Evolutionary conservation across 768 basidiomycete genomes (phyloP).

Genomic region (Tulasnella sp.): DNA sequence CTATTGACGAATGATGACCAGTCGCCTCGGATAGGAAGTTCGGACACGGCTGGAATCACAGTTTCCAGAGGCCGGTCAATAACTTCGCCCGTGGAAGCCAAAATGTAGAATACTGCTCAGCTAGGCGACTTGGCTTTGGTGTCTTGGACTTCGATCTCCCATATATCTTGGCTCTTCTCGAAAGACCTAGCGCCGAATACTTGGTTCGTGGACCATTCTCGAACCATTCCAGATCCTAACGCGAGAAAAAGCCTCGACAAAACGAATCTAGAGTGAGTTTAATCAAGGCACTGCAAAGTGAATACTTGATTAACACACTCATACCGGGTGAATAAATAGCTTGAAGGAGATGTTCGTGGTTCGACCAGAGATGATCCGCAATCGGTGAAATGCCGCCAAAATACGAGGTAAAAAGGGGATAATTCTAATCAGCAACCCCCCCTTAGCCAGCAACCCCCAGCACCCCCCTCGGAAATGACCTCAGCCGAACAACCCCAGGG

Average conservation of each 20-base stretch:
- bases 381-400: slow-evolving; percentile 47
- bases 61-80: slow-evolving; percentile 41
- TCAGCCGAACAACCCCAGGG: too few relatives aligned
- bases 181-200: slow-evolving; percentile 48
- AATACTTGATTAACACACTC: slow-evolving; percentile 20
- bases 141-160: slow-evolving; percentile 46
- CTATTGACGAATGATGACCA: slow-evolving; percentile 58
- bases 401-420: not conserved
- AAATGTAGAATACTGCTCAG: slow-evolving; percentile 45
- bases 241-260: not conserved
- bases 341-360: slow-evolving; percentile 58
- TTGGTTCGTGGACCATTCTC: slow-evolving; percentile 37
- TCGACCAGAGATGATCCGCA: slow-evolving; percentile 51
- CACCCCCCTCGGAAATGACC: too few relatives aligned
- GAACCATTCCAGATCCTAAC: not conserved
- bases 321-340: slow-evolving; percentile 54
- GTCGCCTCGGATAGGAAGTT: slow-evolving; percentile 49
- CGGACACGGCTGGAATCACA: slow-evolving; percentile 9
- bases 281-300: not conserved
- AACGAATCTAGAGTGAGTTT: not conserved
- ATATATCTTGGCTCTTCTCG: slow-evolving; percentile 47
- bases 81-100: slow-evolving; percentile 71
- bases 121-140: not conserved
- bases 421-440: too few relatives aligned
- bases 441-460: too few relatives aligned